A percentile compares a stretch with the other conserved stretches of the same genome.
phyloP scores from a whole-genome alignment of 2,329 filamentous ascomycete genomes.

The Clarireedia paspali region DNA sequence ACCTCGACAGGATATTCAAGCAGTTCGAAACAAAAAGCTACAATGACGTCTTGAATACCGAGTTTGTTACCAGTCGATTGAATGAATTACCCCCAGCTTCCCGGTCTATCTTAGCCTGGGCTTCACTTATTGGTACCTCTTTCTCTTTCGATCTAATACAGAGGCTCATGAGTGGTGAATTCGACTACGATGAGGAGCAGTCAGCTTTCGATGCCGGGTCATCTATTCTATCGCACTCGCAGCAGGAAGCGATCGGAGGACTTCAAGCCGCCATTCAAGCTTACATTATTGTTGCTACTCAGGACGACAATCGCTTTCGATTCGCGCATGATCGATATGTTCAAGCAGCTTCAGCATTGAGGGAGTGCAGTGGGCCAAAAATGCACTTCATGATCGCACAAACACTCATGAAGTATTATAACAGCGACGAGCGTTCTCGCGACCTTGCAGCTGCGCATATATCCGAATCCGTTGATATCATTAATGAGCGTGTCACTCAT shows the following conservation, averaged over 20 bases:
- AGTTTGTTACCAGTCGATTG: constrained; percentile 73
- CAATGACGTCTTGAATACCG: constrained; percentile 71
- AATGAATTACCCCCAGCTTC: constrained; percentile 67
- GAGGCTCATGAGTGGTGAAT: constrained; percentile 68
- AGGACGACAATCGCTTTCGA: constrained; percentile 78
- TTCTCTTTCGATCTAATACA: constrained; percentile 81
- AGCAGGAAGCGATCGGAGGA: constrained; percentile 64
- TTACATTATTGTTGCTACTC: constrained; percentile 73
- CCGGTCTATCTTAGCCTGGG: constrained; percentile 80
- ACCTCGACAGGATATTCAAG: constrained; percentile 77
- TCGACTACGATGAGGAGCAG: constrained; percentile 40
- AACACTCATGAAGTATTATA: constrained; percentile 66
- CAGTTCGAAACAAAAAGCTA: constrained; percentile 75
- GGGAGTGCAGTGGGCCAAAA: constrained; percentile 59
- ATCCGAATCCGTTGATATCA: constrained; percentile 66
- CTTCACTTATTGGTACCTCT: constrained; percentile 68
- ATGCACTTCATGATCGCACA: constrained; percentile 92
- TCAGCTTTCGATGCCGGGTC: constrained; percentile 32
- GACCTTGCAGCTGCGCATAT: constrained; percentile 78
- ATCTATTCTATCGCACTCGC: constrained; percentile 39
- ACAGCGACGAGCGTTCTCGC: constrained; percentile 51
- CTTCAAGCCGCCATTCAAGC: constrained; percentile 75
- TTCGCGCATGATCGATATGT: constrained; percentile 87
- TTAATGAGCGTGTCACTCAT: constrained; percentile 54
- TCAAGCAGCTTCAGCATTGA: constrained; percentile 62